Percentiles rank a stretch among this genome's conserved stretches.
Evolutionary conservation across 495 filamentous ascomycete genomes (phyloP).

Genomic region (Aspergillus indologenus): DNA sequence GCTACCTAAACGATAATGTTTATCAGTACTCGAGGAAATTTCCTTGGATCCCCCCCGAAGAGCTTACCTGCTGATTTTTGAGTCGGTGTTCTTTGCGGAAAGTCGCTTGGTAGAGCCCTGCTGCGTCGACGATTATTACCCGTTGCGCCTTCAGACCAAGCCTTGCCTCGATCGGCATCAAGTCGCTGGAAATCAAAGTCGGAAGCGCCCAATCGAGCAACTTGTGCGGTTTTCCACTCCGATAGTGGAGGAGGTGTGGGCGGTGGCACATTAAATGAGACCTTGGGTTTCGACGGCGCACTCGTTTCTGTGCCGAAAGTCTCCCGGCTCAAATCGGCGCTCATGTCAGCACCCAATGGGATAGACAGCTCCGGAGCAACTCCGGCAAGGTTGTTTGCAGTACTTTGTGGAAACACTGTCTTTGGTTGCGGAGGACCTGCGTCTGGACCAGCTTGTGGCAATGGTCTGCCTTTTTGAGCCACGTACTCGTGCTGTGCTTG

Average conservation of each 20-base stretch:
- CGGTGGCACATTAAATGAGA: slow-evolving; percentile 49
- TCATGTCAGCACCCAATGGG: slow-evolving; percentile 3
- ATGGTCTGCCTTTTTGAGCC: not conserved
- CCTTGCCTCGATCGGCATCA: slow-evolving; percentile 41
- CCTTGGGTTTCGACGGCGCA: slow-evolving; percentile 37
- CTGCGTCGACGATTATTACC: slow-evolving; percentile 39
- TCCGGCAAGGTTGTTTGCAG: not conserved
- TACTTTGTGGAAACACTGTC: not conserved
- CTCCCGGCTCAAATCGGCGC: slow-evolving; percentile 13
- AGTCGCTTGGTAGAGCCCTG: slow-evolving; percentile 39
- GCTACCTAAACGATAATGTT: slow-evolving; percentile 34
- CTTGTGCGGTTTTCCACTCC: slow-evolving; percentile 43
- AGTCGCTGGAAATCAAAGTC: slow-evolving; percentile 45
- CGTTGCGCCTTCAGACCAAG: slow-evolving; percentile 45
- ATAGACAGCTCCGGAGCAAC: not conserved
- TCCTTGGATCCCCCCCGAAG: not conserved
- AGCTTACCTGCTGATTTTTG: slow-evolving; percentile 37
- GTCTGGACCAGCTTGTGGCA: not conserved
- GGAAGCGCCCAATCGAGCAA: slow-evolving; percentile 30
- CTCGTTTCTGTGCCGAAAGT: slow-evolving; percentile 21
- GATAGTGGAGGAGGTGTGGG: slow-evolving; percentile 45
- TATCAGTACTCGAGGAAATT: slow-evolving; percentile 18
- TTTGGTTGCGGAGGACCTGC: not conserved
- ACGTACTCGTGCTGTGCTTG: not conserved
- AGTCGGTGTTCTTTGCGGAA: slow-evolving; percentile 34